Evolutionary conservation across 257 asterid genomes (phyloP), one percentile per base, ranked within the genome.

Genomic region (Penstemon barbatus): DNA sequence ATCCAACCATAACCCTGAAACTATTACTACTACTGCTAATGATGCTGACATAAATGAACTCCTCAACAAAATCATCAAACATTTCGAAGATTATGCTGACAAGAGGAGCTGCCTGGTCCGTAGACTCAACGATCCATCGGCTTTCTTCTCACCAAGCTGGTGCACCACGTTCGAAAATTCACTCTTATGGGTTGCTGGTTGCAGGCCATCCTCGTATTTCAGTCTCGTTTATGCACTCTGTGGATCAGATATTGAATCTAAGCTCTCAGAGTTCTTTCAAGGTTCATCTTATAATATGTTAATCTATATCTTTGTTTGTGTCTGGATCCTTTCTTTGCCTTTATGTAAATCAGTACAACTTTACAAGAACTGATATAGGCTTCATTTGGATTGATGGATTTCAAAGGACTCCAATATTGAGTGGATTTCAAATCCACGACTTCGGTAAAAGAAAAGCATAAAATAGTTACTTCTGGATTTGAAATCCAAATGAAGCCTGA

Each of bases 171-270:
- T 70, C 6, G 79, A 70, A 68, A 71, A 59, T 43, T 69, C 75
- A 4, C 7, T 70, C 39, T 57, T 46, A 1, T 64, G 79, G 79
- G 54, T 63, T 1, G 79, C 66, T 4, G 75, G 79, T 9, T 69
- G 79, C 51, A 53, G 72, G 64, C 75, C 79, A 13, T 63, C 79
- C 8, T 38, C 72, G 4, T 69, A 12, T 50, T 75, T 75, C 72
- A 64, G 57, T 11, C 57, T 75, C 9, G 5, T 75, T 65, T 75
- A 63, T 13, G 72, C 72, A 38, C 71, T 69, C 4, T 75, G 71
- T 13, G 79, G 75, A 0, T 40, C 60, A 0, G 64, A 75, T 6
- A 70, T 75, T 6, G 79, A 75, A 5, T 55, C 68, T 12, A 57
- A 38, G 9, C 63, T 66, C 19, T 39, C 71, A 0, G 36, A 57